phyloP scores from a whole-genome alignment of 2,329 filamentous ascomycete genomes.

The Epichloe scottii region DNA sequence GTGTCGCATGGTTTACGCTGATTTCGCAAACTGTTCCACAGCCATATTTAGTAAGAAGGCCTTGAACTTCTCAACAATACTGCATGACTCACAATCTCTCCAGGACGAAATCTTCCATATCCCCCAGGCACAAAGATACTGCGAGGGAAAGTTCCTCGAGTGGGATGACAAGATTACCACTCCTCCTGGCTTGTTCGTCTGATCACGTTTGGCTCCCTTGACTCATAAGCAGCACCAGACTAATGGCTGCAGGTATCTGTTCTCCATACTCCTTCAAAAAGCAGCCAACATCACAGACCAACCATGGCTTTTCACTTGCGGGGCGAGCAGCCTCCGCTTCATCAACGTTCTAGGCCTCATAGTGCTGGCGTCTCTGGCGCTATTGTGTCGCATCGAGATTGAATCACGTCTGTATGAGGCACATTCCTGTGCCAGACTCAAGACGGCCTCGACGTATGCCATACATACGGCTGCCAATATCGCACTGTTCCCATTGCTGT shows the following conservation, averaged over 20 bases:
- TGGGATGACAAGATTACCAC: slow-evolving; percentile 99
- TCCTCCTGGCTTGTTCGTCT: slow-evolving; percentile 62
- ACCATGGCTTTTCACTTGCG: slow-evolving; percentile 13
- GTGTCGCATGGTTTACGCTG: slow-evolving; percentile 11
- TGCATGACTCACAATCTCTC: slow-evolving; percentile 6
- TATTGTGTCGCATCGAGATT: slow-evolving; percentile 39
- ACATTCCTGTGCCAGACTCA: slow-evolving; percentile 9
- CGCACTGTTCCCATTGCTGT: slow-evolving; percentile 73
- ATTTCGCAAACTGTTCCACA: slow-evolving; percentile 29
- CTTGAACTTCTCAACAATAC: neutral
- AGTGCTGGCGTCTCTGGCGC: slow-evolving; percentile 31
- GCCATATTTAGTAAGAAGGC: slow-evolving; percentile 37
- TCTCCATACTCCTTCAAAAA: slow-evolving; percentile 24
- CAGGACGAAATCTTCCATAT: slow-evolving; percentile 85
- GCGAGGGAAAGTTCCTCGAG: slow-evolving; percentile 54
- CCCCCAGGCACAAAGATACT: slow-evolving; percentile 83
- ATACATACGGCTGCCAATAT: slow-evolving; percentile 64
- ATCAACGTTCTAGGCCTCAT: slow-evolving; percentile 32
- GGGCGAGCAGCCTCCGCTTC: slow-evolving; percentile 27
- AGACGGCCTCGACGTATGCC: slow-evolving; percentile 25
- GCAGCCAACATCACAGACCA: slow-evolving; percentile 7
- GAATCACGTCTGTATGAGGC: slow-evolving; percentile 28
- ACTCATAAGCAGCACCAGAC: neutral
- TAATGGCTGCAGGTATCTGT: slow-evolving; percentile 28
- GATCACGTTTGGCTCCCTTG: neutral